Percentiles rank a stretch among this genome's conserved stretches.
Conservation (phyloP, 768 basidiomycete genomes). For the Amanita fuliginea region DNA sequence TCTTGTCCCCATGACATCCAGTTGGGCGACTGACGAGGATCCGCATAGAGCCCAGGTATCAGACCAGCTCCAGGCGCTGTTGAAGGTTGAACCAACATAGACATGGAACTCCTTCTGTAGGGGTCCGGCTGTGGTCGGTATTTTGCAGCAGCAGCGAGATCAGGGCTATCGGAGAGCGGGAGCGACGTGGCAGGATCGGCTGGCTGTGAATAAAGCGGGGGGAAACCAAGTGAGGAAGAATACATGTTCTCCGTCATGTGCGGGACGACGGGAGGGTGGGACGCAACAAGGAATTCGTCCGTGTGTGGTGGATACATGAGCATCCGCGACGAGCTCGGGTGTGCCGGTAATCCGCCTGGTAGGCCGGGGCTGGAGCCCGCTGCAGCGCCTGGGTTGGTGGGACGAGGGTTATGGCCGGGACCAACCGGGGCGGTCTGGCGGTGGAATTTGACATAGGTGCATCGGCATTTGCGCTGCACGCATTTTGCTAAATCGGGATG, state of each 20-base stretch:
- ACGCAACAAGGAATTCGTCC: constrained; percentile 32
- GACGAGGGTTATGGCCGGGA: constrained; percentile 48
- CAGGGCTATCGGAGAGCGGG: constrained; percentile 14
- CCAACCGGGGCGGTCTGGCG: constrained; percentile 72
- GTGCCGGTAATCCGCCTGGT: constrained; percentile 7
- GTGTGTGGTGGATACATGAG: constrained; percentile 20
- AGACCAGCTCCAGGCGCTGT: constrained; percentile 8
- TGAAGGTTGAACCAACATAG: background rate
- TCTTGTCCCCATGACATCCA: constrained; percentile 12
- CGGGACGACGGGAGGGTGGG: constrained; percentile 20
- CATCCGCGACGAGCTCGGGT: constrained; percentile 14
- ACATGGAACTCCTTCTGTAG: constrained; percentile 6
- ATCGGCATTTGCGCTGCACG: constrained; percentile 53
- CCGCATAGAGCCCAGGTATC: constrained; percentile 10
- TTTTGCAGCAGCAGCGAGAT: constrained; percentile 31
- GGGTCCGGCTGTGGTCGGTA: constrained; percentile 37
- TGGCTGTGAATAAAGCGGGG: constrained; percentile 11
- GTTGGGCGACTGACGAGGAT: constrained; percentile 7
- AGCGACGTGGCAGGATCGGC: constrained; percentile 6
- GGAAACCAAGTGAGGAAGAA: constrained; percentile 3
- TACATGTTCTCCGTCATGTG: constrained; percentile 16
- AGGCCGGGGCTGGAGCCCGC: constrained; percentile 8
- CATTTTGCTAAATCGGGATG: constrained; percentile 51
- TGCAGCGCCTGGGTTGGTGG: constrained; percentile 11
- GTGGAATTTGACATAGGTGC: constrained; percentile 77